Conservation (phyloP, 306 rosid genomes). For the Vigna trinervia region DNA sequence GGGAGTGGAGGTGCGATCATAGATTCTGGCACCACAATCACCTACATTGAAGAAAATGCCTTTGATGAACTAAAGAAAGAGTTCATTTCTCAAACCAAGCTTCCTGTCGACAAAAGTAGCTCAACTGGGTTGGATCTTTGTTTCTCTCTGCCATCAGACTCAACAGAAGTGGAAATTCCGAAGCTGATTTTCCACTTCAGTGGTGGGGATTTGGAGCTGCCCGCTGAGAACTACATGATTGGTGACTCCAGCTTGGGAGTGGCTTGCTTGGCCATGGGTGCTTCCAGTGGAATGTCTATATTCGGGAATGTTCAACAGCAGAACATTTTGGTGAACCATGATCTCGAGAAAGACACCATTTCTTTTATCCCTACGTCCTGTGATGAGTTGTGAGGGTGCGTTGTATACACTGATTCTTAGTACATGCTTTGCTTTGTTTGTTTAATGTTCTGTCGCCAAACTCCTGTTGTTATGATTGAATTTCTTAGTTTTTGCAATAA, state of each 20-base stretch:
- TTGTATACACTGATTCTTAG: background rate
- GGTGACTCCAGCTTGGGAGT: conserved; percentile 58
- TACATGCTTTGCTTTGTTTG: conserved; percentile 1
- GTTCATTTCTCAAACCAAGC: conserved; percentile 60
- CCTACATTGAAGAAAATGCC: conserved; percentile 60
- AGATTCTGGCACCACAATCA: conserved; percentile 89
- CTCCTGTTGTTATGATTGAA: conserved; percentile 32
- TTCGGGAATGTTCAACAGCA: conserved; percentile 69
- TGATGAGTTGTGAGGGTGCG: conserved; percentile 44
- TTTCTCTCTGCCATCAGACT: conserved; percentile 57
- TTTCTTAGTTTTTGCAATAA: conserved; percentile 41
- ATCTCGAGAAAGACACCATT: conserved; percentile 50
- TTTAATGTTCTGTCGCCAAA: conserved; percentile 16
- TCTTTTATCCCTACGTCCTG: conserved; percentile 53
- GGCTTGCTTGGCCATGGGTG: conserved; percentile 83
- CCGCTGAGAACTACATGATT: conserved; percentile 68
- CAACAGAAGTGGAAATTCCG: conserved; percentile 56
- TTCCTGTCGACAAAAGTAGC: conserved; percentile 51
- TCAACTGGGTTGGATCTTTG: conserved; percentile 75
- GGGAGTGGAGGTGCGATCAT: conserved; percentile 86
- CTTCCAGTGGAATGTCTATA: conserved; percentile 68
- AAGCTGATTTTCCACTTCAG: conserved; percentile 71
- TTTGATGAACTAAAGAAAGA: conserved; percentile 56
- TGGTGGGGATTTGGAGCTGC: conserved; percentile 75
- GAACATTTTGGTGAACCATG: conserved; percentile 61